Evolutionary conservation across 202 grass and related monocot species (phyloP).

Genomic region (Setaria italica): DNA sequence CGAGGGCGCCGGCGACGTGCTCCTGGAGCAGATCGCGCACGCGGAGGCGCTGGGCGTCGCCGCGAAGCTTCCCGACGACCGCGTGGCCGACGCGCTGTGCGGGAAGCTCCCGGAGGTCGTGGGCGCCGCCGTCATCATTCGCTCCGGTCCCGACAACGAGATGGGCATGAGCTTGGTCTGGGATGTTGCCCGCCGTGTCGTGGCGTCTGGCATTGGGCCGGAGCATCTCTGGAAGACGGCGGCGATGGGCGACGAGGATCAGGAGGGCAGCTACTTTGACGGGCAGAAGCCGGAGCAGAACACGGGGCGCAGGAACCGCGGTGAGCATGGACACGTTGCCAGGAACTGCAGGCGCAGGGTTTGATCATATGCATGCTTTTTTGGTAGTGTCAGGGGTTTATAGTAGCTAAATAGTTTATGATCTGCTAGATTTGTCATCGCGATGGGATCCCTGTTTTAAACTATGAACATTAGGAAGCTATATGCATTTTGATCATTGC

Average conservation of each 20-base stretch:
- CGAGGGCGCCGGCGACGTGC: background rate
- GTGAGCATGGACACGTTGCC: background rate
- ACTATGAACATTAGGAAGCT: no score
- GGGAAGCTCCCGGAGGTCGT: background rate
- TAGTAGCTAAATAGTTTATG: no score
- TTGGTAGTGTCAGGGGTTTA: no score
- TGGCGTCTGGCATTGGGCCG: background rate
- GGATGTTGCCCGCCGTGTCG: background rate
- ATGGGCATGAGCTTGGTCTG: constrained; percentile 4
- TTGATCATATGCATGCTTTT: background rate
- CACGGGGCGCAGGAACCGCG: background rate
- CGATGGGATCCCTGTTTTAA: no score
- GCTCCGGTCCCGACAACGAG: background rate
- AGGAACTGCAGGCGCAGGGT: background rate
- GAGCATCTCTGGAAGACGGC: background rate
- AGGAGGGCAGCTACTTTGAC: background rate
- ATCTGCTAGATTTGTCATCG: no score
- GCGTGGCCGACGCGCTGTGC: background rate
- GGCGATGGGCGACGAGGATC: background rate
- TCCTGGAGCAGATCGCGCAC: constrained; percentile 40
- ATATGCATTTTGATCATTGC: no score
- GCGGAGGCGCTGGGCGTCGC: constrained; percentile 7
- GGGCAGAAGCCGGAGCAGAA: background rate
- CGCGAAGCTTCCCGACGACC: background rate
- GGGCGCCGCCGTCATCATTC: rapidly evolving